These are phyloP conservation scores for Barnettozyma sucrosica DNA, from an alignment of 805 yeast species.

Conservation along the genomic window DNA sequence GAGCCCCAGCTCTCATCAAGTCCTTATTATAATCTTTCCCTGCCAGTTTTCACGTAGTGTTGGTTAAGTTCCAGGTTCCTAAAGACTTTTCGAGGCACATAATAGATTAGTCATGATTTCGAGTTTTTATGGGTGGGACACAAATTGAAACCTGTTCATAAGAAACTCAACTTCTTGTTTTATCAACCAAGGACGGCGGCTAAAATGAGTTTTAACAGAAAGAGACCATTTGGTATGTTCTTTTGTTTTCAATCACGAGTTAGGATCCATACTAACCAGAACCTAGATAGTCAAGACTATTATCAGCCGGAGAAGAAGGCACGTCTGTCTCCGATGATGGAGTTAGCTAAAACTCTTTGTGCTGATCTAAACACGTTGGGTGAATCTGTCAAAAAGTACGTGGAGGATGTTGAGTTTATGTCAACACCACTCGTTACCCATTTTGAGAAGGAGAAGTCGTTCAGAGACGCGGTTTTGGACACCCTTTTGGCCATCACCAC, in stretches of 20 bases:
- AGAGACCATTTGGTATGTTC: conserved; percentile 25
- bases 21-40: too few species aligned
- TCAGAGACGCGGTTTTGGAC: conserved; percentile 52
- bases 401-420: conserved; percentile 60
- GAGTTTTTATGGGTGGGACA: not conserved
- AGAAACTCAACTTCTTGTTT: not conserved
- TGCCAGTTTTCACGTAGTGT: too few species aligned
- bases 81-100: too few species aligned
- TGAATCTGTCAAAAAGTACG: conserved; percentile 43
- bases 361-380: conserved; percentile 54
- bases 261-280: conserved; percentile 1
- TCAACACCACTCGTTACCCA: conserved; percentile 61
- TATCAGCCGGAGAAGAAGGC: conserved; percentile 22
- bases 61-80: too few species aligned
- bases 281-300: conserved; percentile 20
- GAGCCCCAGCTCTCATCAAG: too few species aligned
- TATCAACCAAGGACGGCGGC: not conserved
- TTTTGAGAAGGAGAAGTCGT: conserved; percentile 54
- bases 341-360: conserved; percentile 42
- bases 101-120: not conserved
- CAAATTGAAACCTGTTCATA: not conserved
- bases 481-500: conserved; percentile 63
- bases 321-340: conserved; percentile 39
- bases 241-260: too few species aligned
- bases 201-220: conserved; percentile 23